These are phyloP conservation scores for Quercus glauca DNA, from an alignment of 306 rosid genomes.

Conservation along the genomic window DNA sequence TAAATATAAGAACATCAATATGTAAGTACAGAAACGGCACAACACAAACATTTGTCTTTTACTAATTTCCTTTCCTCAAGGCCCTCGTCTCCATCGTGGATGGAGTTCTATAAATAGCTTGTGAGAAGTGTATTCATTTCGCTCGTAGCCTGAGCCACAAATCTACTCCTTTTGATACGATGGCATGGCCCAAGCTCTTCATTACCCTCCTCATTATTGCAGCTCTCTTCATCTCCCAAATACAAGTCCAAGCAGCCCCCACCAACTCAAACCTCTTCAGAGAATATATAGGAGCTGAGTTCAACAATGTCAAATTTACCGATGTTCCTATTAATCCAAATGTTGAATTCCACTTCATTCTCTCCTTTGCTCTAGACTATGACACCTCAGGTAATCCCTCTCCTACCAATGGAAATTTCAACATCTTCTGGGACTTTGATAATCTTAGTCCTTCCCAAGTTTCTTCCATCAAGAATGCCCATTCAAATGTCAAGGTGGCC, in stretches of 20 bases:
- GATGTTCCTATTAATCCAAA: constrained; percentile 64
- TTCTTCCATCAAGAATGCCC: constrained; percentile 41
- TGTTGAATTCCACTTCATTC: constrained; percentile 71
- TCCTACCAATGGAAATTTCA: constrained; percentile 66
- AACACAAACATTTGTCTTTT: no score
- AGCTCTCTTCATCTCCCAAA: constrained; percentile 19
- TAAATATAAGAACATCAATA: no score
- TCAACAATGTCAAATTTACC: constrained; percentile 50
- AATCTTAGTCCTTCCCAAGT: constrained; percentile 74
- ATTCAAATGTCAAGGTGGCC: constrained; percentile 71
- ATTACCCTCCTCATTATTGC: constrained; percentile 25
- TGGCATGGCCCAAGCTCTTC: constrained; percentile 32
- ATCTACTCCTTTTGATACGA: constrained; percentile 3
- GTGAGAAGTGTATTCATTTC: neutral
- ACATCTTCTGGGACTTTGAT: constrained; percentile 58
- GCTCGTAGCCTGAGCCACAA: neutral
- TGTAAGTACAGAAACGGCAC: no score
- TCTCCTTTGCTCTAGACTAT: constrained; percentile 74
- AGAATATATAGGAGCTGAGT: constrained; percentile 84
- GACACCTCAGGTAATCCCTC: constrained; percentile 53
- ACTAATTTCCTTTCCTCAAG: no score
- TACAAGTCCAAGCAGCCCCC: constrained; percentile 25
- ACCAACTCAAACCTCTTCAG: constrained; percentile 48
- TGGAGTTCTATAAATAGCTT: neutral
- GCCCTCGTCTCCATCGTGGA: neutral